Evolutionary conservation across 176 grass and related monocot genomes (phyloP), one percentile per base, ranked within the genome.

Genomic region (Oryza australiensis): DNA sequence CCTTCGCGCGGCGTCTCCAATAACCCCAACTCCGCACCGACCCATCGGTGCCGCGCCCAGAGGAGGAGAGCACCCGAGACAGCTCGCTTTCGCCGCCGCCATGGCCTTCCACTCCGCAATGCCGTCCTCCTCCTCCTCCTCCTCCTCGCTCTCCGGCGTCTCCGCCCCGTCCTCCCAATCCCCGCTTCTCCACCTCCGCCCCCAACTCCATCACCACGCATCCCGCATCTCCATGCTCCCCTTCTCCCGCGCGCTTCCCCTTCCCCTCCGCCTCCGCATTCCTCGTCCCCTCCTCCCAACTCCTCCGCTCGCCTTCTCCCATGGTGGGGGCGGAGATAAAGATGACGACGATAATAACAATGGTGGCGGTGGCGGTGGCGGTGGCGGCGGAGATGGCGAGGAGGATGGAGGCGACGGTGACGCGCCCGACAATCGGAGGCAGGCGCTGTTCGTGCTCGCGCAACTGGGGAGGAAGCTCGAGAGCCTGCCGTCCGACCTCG

Each of bases 401-500:
- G 82, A 26, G 3, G 84, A 27, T 12, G 77, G 34, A 24, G 81
- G 33, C 2, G 70, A 71, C 24, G 70, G 24, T 71, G 83, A 75
- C n/a, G 80, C 45, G 5, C 28, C 35, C 7, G 71, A 16, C 0
- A n/a, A 78, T 66, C 79, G 83, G 3, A 35, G 66, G 0, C 91
- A 86, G 69, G 89, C 91, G 49, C 82, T 95, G 70, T 82, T 99
- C 49, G 89, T 86, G 29, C 89, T 99, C 1, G 87, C 66, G 32
- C 85, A 89, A 74, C 32, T 86, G 5, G 93, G 89, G 15, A 82
- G 91, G 64, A 80, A 85, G 28, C 73, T 99, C 73, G 93, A 95
- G 59, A 92, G 30, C 73, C 75, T 99, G 15, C 96, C 96, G 0
- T 43, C 82, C 13, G 93, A 99, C 66, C 76, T 99, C n/a, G 89